Conservation (phyloP, 768 basidiomycete species). For the Panus rudis region DNA sequence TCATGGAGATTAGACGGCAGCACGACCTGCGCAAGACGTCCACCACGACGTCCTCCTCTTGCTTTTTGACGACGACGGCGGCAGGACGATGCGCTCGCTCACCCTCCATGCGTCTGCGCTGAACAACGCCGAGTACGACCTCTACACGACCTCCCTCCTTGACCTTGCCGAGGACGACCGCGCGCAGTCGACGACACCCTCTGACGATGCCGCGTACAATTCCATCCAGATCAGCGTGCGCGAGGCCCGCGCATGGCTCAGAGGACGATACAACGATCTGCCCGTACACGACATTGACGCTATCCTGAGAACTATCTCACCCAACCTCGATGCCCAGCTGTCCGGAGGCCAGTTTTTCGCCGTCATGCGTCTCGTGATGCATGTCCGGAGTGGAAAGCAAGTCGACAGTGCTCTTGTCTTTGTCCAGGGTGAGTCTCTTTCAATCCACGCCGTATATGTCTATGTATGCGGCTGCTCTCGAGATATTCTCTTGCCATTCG, state of each 20-base stretch:
- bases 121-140: constrained; percentile 60
- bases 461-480: too few relatives aligned
- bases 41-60: too few relatives aligned
- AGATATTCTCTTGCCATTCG: not conserved
- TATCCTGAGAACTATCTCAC: constrained; percentile 59
- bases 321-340: constrained; percentile 49
- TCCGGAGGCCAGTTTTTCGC: constrained; percentile 74
- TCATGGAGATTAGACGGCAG: too few relatives aligned
- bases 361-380: constrained; percentile 56
- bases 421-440: constrained; percentile 52
- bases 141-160: constrained; percentile 55
- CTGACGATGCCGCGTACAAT: constrained; percentile 46
- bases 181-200: constrained; percentile 1
- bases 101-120: constrained; percentile 71
- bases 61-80: not conserved
- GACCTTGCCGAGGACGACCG: constrained; percentile 26
- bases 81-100: constrained; percentile 40
- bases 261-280: constrained; percentile 59
- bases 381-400: constrained; percentile 51
- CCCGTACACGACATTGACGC: constrained; percentile 47
- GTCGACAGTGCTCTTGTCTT: constrained; percentile 66
- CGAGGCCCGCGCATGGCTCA: constrained; percentile 69
- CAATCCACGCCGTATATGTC: too few relatives aligned
- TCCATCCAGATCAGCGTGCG: constrained; percentile 46
- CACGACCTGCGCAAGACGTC: too few relatives aligned